Percentiles rank a stretch among this genome's conserved stretches.
phyloP scores from a whole-genome alignment of 1,139 yeast genomes.

The Protomyces inouyei region DNA sequence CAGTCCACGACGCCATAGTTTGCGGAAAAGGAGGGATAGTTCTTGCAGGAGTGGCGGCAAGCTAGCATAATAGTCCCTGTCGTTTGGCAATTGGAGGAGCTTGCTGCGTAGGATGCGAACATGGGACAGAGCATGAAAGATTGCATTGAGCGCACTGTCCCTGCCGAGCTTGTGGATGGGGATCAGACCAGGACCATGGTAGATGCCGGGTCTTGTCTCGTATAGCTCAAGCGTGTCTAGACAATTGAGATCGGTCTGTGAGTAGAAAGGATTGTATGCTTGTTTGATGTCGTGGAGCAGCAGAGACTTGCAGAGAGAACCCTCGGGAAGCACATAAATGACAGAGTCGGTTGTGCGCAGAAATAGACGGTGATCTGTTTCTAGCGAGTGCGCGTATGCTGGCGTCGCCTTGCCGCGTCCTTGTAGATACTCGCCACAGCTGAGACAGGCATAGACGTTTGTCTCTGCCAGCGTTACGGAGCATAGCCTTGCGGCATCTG shows the following conservation, averaged over 20 bases:
- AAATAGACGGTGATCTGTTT: constrained; percentile 59
- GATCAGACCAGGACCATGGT: constrained; percentile 48
- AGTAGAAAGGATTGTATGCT: constrained; percentile 52
- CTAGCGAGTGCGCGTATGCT: constrained; percentile 64
- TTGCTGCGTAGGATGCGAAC: constrained; percentile 51
- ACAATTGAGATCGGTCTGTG: constrained; percentile 38
- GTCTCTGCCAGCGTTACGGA: constrained; percentile 55
- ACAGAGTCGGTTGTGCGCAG: constrained; percentile 51
- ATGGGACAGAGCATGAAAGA: constrained; percentile 57
- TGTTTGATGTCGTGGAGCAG: constrained; percentile 51
- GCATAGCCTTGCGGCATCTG: constrained; percentile 66
- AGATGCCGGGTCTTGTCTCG: constrained; percentile 34
- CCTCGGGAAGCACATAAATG: constrained; percentile 60
- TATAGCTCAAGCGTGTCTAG: constrained; percentile 36
- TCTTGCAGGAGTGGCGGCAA: constrained; percentile 39
- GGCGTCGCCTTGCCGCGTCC: constrained; percentile 57
- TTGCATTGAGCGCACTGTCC: constrained; percentile 54
- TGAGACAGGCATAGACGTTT: constrained; percentile 66
- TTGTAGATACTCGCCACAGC: constrained; percentile 68
- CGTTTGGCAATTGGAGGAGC: constrained; percentile 41
- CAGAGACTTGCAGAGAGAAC: constrained; percentile 44
- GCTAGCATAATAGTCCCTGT: constrained; percentile 16
- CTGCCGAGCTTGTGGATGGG: constrained; percentile 56
- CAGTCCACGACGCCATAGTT: constrained; percentile 59
- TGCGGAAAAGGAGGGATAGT: constrained; percentile 50